phyloP scores from a whole-genome alignment of 768 basidiomycete genomes.

The Boletus edulis region DNA sequence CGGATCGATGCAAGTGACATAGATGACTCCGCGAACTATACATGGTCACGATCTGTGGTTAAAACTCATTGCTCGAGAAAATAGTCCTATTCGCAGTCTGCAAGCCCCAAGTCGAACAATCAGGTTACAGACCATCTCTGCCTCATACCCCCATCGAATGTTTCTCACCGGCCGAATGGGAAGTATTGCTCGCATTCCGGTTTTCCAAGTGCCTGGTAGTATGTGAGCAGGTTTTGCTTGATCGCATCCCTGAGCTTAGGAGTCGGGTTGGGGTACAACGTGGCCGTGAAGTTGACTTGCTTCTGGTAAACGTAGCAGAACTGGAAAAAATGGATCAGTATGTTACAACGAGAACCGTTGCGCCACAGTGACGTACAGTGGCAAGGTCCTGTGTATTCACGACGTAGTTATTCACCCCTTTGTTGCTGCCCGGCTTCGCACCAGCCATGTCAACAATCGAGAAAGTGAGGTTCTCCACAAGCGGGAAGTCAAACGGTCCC shows the following conservation, averaged over 20 bases:
- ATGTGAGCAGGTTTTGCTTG: too few species aligned
- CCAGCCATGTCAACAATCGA: background rate
- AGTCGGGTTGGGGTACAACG: constrained; percentile 21
- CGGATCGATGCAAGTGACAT: too few species aligned
- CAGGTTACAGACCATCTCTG: too few species aligned
- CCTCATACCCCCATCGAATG: too few species aligned
- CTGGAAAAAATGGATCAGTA: background rate
- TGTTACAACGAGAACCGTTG: background rate
- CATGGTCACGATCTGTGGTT: too few species aligned
- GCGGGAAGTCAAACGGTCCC: constrained; percentile 1
- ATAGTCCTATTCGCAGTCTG: too few species aligned
- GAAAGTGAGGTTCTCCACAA: background rate
- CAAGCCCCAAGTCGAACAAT: too few species aligned
- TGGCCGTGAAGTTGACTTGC: constrained; percentile 13
- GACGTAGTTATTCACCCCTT: constrained; percentile 14
- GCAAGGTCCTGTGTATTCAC: constrained; percentile 4
- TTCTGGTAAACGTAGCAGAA: constrained; percentile 15
- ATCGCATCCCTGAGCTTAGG: background rate
- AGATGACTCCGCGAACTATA: too few species aligned
- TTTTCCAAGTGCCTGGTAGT: too few species aligned
- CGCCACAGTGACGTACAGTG: constrained; percentile 7
- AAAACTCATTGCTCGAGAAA: too few species aligned
- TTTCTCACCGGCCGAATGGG: too few species aligned
- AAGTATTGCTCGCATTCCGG: too few species aligned
- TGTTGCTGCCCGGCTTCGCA: constrained; percentile 10